Evolutionary conservation across 257 asterid genomes (phyloP), one percentile per base, ranked within the genome.

Genomic region (Fraxinus anomala): DNA sequence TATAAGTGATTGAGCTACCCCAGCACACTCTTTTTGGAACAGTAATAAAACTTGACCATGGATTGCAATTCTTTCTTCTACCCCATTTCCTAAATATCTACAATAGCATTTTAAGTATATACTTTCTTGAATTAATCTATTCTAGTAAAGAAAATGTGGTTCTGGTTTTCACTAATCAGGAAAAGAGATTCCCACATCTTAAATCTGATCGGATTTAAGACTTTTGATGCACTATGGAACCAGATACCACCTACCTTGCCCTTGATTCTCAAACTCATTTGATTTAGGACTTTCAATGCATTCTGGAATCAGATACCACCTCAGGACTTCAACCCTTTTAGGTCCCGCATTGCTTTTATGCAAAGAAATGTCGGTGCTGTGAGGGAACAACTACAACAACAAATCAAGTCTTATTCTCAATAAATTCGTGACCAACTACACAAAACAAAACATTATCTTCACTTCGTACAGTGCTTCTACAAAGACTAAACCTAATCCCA

Each of bases 201-300:
- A 30, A 30, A 23, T 3, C 30, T 75, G 17, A 24, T 14, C 0
- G 30, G 69, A 63, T 11, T 8, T 10, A 12, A 63, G 69, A 63
- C 69, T 63, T 56, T 26, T 63, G 36, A 63, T 63, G 69, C 34
- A 63, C 36, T 63, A 6, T 63, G 34, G 69, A 63, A 63, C 69
- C 69, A 23, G 83, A 80, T 80, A 49, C 83, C 56, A 51, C 26
- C 65, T 74, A 16, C 42, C 39, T 44, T 63, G 12, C 66, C 10
- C 68, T 61, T 0, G 6, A 24, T 23, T 61, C 30, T 26, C 69
- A 0, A 63, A 24, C 69, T 23, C 36, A 24, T 24, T 24, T 63
- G 31, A 24, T 26, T 63, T 63, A 63, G 69, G 34, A 63, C 36
- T 24, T 63, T 26, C 14, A 6, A 26, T 12, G 34, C 69, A 26